A percentile compares a stretch with the other conserved stretches of the same genome.
Evolutionary conservation across 371 early-diverging fungal species (phyloP).

Genomic region (Choanephora cucurbitarum): DNA sequence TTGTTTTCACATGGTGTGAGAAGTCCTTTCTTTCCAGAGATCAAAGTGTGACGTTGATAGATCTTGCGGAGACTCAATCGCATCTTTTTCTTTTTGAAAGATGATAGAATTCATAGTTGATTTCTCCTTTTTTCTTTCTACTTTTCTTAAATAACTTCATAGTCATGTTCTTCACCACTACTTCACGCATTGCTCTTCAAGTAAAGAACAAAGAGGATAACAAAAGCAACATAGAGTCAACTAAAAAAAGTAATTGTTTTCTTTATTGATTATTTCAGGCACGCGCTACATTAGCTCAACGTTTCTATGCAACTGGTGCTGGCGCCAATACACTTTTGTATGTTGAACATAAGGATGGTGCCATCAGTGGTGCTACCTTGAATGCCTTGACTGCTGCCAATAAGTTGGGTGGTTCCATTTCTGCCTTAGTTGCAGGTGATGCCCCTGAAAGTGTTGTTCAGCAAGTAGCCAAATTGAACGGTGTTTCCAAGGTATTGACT

Average conservation of each 20-base stretch:
- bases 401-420: slow-evolving; percentile 76
- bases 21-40: too few species aligned
- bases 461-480: slow-evolving; percentile 68
- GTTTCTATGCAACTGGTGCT: slow-evolving; percentile 63
- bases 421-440: slow-evolving; percentile 88
- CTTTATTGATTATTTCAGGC: slow-evolving; percentile 24
- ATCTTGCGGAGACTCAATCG: not conserved
- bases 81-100: not conserved
- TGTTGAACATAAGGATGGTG: slow-evolving; percentile 87
- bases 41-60: slow-evolving; percentile 7
- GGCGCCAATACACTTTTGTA: slow-evolving; percentile 79
- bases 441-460: slow-evolving; percentile 76
- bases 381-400: slow-evolving; percentile 91
- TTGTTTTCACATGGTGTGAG: too few species aligned
- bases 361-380: slow-evolving; percentile 73
- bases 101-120: slow-evolving; percentile 7
- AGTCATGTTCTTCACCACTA: slow-evolving; percentile 18
- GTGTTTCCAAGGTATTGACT: slow-evolving; percentile 82
- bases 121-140: slow-evolving; percentile 9
- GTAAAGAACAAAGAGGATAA: slow-evolving; percentile 9
- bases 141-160: not conserved
- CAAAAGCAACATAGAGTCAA: not conserved
- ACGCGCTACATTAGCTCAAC: slow-evolving; percentile 41
- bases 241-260: not conserved
- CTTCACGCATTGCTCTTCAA: slow-evolving; percentile 38